phyloP scores from a whole-genome alignment of 306 rosid species.

The Cucumis hystrix region DNA sequence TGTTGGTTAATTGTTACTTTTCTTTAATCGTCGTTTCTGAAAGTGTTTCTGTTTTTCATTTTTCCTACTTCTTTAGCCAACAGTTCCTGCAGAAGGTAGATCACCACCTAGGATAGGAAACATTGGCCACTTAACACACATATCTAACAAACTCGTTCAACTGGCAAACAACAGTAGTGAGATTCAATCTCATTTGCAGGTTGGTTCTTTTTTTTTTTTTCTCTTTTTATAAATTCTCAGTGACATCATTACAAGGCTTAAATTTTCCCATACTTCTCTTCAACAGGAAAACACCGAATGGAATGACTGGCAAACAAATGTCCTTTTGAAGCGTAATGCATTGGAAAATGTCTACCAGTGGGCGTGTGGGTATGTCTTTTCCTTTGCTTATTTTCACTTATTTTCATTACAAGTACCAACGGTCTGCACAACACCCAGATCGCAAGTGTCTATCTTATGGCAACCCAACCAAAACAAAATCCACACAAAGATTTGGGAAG shows the following conservation, averaged over 20 bases:
- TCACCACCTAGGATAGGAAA: constrained; percentile 66
- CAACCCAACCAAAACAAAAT: neutral
- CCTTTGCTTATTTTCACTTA: neutral
- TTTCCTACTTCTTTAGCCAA: constrained; percentile 56
- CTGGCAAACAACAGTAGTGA: constrained; percentile 50
- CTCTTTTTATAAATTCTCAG: neutral
- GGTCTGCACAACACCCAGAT: neutral
- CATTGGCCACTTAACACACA: constrained; percentile 89
- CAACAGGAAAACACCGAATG: constrained; percentile 70
- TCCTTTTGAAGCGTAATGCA: constrained; percentile 56
- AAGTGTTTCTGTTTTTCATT: neutral
- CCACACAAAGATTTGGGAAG: neutral
- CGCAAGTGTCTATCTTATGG: neutral
- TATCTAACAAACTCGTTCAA: constrained; percentile 80
- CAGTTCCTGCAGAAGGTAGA: constrained; percentile 61
- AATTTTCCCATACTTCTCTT: constrained; percentile 1
- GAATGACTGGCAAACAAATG: constrained; percentile 62
- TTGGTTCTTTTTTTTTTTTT: constrained; percentile 4
- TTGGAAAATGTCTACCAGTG: constrained; percentile 86
- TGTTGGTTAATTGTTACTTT: neutral
- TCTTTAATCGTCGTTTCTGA: neutral
- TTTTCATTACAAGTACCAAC: neutral
- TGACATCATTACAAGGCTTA: neutral
- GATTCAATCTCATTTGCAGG: constrained; percentile 71
- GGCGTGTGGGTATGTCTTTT: constrained; percentile 88